Evolutionary conservation across 495 filamentous ascomycete species (phyloP).

Genomic region (Staphylotrichum longicolle): DNA sequence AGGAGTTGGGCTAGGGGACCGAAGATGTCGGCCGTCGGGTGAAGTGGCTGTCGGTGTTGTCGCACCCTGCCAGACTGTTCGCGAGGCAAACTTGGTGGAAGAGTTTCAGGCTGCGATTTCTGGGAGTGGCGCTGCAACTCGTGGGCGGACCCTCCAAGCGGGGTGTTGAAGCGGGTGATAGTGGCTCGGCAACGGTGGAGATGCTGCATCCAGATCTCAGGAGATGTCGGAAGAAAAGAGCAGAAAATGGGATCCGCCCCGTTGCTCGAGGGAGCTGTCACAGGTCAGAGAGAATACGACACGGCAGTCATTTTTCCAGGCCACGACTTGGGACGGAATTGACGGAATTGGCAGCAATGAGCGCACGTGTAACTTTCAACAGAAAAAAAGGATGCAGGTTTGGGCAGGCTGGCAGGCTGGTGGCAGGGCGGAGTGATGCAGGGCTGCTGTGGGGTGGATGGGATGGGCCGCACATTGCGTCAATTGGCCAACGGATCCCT

Average conservation of each 20-base stretch:
- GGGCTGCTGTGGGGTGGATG: not conserved
- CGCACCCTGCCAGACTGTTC: not conserved
- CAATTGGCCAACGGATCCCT: not conserved
- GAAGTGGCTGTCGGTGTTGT: not conserved
- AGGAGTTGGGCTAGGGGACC: not conserved
- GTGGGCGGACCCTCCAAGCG: not conserved
- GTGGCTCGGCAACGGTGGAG: not conserved
- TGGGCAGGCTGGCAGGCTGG: not conserved
- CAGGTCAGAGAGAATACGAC: not conserved
- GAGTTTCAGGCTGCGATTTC: not conserved
- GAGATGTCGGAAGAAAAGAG: not conserved
- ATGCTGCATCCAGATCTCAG: not conserved
- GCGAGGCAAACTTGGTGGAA: not conserved
- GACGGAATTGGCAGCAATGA: no score
- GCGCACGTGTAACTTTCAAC: slow-evolving; percentile 12
- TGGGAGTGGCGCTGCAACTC: not conserved
- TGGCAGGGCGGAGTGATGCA: no score
- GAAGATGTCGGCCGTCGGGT: not conserved
- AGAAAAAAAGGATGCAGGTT: slow-evolving; percentile 5
- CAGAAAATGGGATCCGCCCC: not conserved
- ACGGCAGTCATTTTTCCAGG: not conserved
- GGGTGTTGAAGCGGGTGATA: not conserved
- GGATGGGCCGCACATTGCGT: not conserved
- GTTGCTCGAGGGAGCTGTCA: not conserved
- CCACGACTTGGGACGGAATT: not conserved